Evolutionary conservation across 2,329 filamentous ascomycete species (phyloP).

Genomic region (Talaromyces sp.): DNA sequence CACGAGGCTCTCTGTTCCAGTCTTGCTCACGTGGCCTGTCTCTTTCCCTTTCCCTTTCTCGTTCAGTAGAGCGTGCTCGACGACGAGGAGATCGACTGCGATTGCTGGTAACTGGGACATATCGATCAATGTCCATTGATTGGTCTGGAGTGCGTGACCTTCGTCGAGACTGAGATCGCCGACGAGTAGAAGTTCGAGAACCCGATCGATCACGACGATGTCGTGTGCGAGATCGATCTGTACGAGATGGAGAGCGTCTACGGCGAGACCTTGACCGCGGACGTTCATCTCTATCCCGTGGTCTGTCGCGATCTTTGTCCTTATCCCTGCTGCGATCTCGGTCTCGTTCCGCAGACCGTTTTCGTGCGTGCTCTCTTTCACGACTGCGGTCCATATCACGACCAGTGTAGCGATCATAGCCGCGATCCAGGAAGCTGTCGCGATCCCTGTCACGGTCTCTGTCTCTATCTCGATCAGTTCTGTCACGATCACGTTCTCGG

Average conservation of each 20-base stretch:
- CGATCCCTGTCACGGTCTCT: constrained; percentile 24
- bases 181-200: constrained; percentile 19
- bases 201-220: constrained; percentile 13
- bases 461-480: constrained; percentile 32
- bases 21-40: constrained; percentile 22
- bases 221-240: constrained; percentile 2
- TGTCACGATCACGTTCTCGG: constrained; percentile 32
- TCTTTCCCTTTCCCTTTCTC: constrained; percentile 15
- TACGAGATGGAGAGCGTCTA: constrained; percentile 12
- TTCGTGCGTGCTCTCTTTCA: constrained; percentile 19
- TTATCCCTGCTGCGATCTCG: constrained; percentile 21
- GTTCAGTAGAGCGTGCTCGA: constrained; percentile 32
- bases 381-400: constrained; percentile 27
- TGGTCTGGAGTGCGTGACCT: constrained; percentile 25
- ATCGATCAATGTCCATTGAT: constrained; percentile 41
- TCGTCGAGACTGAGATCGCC: constrained; percentile 22
- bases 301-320: constrained; percentile 13
- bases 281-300: constrained; percentile 17
- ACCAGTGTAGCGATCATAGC: constrained; percentile 27
- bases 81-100: constrained; percentile 42
- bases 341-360: constrained; percentile 17
- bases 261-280: constrained; percentile 13
- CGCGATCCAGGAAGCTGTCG: constrained; percentile 32
- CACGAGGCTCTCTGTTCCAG: constrained; percentile 24
- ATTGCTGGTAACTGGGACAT: constrained; percentile 40